Percentiles rank a stretch among this genome's conserved stretches.
These are phyloP conservation scores for Cryptococcus sp. DNA, from an alignment of 1,284 basidiomycete species.

Conservation along the genomic window DNA sequence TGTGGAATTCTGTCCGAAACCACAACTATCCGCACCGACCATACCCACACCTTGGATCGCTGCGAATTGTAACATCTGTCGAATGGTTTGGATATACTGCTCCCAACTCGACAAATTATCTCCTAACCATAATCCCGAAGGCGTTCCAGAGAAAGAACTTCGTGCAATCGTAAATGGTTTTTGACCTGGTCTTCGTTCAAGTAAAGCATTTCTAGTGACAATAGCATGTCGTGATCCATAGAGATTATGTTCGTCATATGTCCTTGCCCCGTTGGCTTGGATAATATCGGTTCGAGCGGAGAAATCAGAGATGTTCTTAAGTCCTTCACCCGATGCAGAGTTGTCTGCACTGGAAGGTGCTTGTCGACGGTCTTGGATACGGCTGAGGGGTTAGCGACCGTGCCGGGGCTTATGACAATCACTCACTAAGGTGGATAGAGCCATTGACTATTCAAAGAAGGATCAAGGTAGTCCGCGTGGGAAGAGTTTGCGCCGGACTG, in stretches of 20 bases:
- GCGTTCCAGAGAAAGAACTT: constrained; percentile 62
- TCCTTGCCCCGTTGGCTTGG: constrained; percentile 60
- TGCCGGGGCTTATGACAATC: not conserved
- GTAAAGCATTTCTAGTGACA: constrained; percentile 59
- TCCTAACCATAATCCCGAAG: constrained; percentile 67
- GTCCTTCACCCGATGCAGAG: constrained; percentile 9
- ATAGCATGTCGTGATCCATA: constrained; percentile 68
- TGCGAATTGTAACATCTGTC: constrained; percentile 10
- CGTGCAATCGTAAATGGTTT: constrained; percentile 65
- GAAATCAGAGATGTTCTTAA: constrained; percentile 28
- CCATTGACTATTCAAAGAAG: constrained; percentile 20
- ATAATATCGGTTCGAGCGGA: constrained; percentile 51
- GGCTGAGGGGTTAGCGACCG: constrained; percentile 1
- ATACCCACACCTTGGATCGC: constrained; percentile 39
- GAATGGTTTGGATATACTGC: constrained; percentile 49
- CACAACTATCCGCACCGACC: constrained; percentile 64
- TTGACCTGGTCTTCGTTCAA: constrained; percentile 57
- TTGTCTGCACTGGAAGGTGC: constrained; percentile 12
- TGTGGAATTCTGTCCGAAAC: constrained; percentile 59
- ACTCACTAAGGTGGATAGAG: constrained; percentile 25
- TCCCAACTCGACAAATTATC: constrained; percentile 56
- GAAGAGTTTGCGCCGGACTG: constrained; percentile 1
- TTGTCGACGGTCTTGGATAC: constrained; percentile 18
- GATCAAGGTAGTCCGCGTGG: constrained; percentile 16
- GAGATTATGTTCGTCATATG: constrained; percentile 62